Evolutionary conservation across 345 rosid genomes (phyloP).

Genomic region (Camelina hispida): DNA sequence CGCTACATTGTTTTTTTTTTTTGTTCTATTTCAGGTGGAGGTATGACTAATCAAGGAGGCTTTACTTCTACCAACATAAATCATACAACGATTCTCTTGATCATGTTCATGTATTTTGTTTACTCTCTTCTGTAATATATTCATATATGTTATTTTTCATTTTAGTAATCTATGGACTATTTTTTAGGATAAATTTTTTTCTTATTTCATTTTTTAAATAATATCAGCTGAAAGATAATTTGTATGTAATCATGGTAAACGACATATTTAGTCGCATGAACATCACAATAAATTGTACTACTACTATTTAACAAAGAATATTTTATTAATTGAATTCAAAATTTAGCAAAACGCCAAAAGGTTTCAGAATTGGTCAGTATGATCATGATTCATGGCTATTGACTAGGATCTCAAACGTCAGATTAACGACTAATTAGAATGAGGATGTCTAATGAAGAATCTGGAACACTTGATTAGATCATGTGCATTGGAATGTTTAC

Average conservation of each 20-base stretch:
- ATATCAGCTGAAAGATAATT: no score
- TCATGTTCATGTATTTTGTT: slow-evolving; percentile 26
- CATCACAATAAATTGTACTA: no score
- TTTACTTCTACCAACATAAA: not conserved
- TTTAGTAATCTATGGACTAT: not conserved
- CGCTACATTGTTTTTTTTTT: not conserved
- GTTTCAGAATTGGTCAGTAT: not conserved
- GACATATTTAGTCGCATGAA: no score
- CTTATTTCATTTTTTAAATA: no score
- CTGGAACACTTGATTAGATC: no score
- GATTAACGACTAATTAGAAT: slow-evolving; percentile 9
- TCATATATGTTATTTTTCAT: not conserved
- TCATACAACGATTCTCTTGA: slow-evolving; percentile 1
- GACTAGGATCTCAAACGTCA: not conserved
- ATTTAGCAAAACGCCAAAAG: not conserved
- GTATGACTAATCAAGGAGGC: slow-evolving; percentile 23
- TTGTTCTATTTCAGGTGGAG: slow-evolving; percentile 29
- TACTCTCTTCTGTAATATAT: slow-evolving; percentile 17
- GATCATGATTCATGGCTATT: not conserved
- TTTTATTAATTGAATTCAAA: not conserved
- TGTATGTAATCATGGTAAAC: not conserved
- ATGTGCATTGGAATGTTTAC: no score
- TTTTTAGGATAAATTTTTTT: slow-evolving; percentile 1
- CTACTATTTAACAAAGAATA: no score
- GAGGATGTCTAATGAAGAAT: no score